These are phyloP conservation scores for Thymus mandschuricus DNA, from an alignment of 257 asterid species.

Conservation along the genomic window DNA sequence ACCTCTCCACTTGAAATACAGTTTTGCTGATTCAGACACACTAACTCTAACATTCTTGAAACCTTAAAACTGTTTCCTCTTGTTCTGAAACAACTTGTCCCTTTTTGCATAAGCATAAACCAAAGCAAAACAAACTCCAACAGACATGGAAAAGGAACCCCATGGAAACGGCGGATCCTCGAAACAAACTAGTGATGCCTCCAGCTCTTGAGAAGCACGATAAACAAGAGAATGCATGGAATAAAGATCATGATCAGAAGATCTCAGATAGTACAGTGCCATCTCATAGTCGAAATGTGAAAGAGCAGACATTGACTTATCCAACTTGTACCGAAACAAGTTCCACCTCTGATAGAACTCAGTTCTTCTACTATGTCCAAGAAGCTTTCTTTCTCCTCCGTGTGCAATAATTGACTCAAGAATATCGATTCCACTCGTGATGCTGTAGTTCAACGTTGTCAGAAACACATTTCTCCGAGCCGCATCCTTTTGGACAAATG, in stretches of 20 bases:
- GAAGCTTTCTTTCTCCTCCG: slow-evolving; percentile 83
- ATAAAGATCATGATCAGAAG: slow-evolving; percentile 86
- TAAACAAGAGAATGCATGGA: slow-evolving; percentile 78
- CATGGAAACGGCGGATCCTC: slow-evolving; percentile 97
- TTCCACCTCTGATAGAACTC: slow-evolving; percentile 87
- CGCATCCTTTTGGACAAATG: slow-evolving; percentile 95
- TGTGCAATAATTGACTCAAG: slow-evolving; percentile 75
- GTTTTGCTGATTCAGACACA: slow-evolving; percentile 37
- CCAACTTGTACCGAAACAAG: slow-evolving; percentile 85
- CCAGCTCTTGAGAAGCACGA: slow-evolving; percentile 80
- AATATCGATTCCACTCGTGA: slow-evolving; percentile 72
- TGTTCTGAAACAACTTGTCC: slow-evolving; percentile 73
- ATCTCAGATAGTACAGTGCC: slow-evolving; percentile 73
- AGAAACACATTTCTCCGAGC: slow-evolving; percentile 86
- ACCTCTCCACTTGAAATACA: slow-evolving; percentile 43
- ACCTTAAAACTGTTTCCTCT: slow-evolving; percentile 91
- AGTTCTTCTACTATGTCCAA: slow-evolving; percentile 52
- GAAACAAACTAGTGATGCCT: slow-evolving; percentile 81
- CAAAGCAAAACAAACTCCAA: slow-evolving; percentile 53
- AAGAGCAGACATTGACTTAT: slow-evolving; percentile 70
- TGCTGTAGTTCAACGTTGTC: slow-evolving; percentile 70
- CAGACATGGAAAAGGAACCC: slow-evolving; percentile 55
- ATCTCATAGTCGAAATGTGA: slow-evolving; percentile 89
- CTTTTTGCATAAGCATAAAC: slow-evolving; percentile 62
- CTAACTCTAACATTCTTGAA: slow-evolving; percentile 31